Percentiles rank a stretch among this genome's conserved stretches.
Evolutionary conservation across 345 rosid species (phyloP).

Genomic region (Stellera chamaejasme): DNA sequence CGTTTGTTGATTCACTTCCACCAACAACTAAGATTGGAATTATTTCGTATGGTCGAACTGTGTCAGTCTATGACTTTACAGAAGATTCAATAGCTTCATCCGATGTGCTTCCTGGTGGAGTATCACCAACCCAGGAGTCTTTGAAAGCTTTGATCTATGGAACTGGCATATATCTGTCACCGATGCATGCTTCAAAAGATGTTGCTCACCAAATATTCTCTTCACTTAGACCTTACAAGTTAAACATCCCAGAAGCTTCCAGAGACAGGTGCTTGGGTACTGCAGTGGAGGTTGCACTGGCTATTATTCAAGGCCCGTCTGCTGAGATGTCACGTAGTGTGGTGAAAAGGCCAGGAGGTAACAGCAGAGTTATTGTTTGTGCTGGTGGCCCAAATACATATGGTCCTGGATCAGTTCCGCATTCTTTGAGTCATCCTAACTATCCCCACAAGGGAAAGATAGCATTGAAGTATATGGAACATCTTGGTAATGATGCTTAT

Average conservation of each 20-base stretch:
- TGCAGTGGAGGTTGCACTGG: slow-evolving; percentile 88
- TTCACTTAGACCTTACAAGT: slow-evolving; percentile 74
- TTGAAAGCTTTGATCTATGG: slow-evolving; percentile 86
- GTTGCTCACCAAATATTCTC: slow-evolving; percentile 91
- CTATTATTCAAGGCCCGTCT: slow-evolving; percentile 87
- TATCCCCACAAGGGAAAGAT: slow-evolving; percentile 84
- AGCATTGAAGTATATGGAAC: slow-evolving; percentile 82
- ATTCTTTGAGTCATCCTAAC: slow-evolving; percentile 77
- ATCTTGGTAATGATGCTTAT: slow-evolving; percentile 73
- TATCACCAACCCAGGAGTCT: slow-evolving; percentile 61
- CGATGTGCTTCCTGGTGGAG: slow-evolving; percentile 91
- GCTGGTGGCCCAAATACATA: slow-evolving; percentile 93
- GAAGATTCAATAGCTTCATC: slow-evolving; percentile 92
- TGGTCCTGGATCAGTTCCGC: slow-evolving; percentile 93
- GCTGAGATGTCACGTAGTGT: slow-evolving; percentile 83
- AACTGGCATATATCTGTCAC: slow-evolving; percentile 85
- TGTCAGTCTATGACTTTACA: slow-evolving; percentile 88
- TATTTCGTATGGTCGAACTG: slow-evolving; percentile 69
- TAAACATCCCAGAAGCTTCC: slow-evolving; percentile 67
- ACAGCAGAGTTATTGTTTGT: slow-evolving; percentile 80
- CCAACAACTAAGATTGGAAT: slow-evolving; percentile 81
- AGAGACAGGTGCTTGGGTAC: slow-evolving; percentile 90
- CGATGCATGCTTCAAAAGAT: slow-evolving; percentile 91
- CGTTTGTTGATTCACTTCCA: slow-evolving; percentile 81
- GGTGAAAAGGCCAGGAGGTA: slow-evolving; percentile 85